phyloP scores from a whole-genome alignment of 2,329 filamentous ascomycete species.

The Claviceps spartinae region DNA sequence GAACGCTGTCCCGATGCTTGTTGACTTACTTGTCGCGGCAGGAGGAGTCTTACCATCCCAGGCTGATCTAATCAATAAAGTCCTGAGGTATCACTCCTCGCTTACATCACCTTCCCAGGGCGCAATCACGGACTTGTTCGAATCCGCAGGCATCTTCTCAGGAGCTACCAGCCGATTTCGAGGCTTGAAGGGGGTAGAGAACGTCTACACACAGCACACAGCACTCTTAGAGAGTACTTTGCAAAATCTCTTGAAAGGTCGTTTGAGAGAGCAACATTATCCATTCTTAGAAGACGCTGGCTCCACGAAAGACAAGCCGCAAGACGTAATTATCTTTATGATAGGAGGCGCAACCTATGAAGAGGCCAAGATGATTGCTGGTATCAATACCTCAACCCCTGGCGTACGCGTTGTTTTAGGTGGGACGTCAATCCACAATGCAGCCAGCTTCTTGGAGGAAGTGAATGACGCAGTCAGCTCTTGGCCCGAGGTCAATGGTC shows the following conservation, averaged over 20 bases:
- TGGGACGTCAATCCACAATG: conserved; percentile 80
- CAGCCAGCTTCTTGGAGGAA: conserved; percentile 76
- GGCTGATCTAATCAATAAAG: conserved; percentile 66
- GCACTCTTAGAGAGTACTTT: conserved; percentile 76
- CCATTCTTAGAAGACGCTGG: conserved; percentile 86
- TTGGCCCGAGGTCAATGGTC: conserved; percentile 56
- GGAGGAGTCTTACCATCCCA: conserved; percentile 66
- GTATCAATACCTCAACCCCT: conserved; percentile 81
- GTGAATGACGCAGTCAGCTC: conserved; percentile 75
- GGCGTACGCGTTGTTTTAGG: conserved; percentile 82
- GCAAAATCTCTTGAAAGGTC: conserved; percentile 86
- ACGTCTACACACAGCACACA: conserved; percentile 96
- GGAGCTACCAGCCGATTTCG: conserved; percentile 81
- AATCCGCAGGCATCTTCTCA: conserved; percentile 81
- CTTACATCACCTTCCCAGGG: conserved; percentile 60
- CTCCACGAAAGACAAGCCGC: conserved; percentile 83
- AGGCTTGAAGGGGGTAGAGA: conserved; percentile 92
- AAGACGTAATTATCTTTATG: conserved; percentile 92
- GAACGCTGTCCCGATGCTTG: conserved; percentile 69
- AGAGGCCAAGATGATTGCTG: conserved; percentile 91
- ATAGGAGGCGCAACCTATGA: conserved; percentile 90
- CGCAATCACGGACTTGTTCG: conserved; percentile 83
- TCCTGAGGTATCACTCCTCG: conserved; percentile 76
- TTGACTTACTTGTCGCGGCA: conserved; percentile 73
- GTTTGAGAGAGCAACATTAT: conserved; percentile 73